These are phyloP conservation scores for Leishmania guyanensis DNA, from an alignment of 208 protist genomes.

Conservation along the genomic window DNA sequence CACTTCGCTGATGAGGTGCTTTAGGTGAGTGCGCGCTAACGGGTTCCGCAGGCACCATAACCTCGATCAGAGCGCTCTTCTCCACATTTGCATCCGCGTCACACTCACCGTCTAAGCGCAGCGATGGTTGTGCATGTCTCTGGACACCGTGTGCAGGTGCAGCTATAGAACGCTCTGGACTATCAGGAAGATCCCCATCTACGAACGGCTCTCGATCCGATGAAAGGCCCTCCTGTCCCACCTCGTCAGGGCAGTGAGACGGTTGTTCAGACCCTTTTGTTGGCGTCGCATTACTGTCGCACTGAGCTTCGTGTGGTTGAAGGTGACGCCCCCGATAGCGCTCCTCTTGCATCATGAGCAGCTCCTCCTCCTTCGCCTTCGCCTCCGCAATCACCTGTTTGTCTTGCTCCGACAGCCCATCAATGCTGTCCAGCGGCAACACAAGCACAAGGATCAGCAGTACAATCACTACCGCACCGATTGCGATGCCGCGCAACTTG, in stretches of 20 bases:
- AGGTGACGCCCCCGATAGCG: constrained; percentile 10
- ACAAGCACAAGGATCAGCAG: constrained; percentile 30
- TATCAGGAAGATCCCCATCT: background rate
- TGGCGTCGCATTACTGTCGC: too few relatives aligned
- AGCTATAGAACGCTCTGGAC: too few relatives aligned
- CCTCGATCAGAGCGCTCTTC: background rate
- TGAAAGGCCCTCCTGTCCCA: background rate
- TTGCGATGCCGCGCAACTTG: constrained; percentile 41
- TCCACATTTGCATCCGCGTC: background rate
- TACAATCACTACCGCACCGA: constrained; percentile 39
- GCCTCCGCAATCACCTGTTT: constrained; percentile 35
- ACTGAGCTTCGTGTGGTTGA: background rate
- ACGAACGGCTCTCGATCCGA: too few relatives aligned
- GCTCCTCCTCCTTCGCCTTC: constrained; percentile 18
- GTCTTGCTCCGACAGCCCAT: constrained; percentile 41
- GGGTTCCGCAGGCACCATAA: background rate
- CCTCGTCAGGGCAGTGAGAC: background rate
- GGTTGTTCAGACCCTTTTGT: background rate
- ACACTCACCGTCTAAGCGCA: background rate
- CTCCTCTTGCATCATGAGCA: constrained; percentile 16
- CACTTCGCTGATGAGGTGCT: background rate
- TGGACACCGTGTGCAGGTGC: background rate
- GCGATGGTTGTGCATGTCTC: background rate
- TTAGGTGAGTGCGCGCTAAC: background rate
- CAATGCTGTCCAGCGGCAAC: constrained; percentile 35